phyloP scores from a whole-genome alignment of 768 basidiomycete species.

The Gyrodon lividus region DNA sequence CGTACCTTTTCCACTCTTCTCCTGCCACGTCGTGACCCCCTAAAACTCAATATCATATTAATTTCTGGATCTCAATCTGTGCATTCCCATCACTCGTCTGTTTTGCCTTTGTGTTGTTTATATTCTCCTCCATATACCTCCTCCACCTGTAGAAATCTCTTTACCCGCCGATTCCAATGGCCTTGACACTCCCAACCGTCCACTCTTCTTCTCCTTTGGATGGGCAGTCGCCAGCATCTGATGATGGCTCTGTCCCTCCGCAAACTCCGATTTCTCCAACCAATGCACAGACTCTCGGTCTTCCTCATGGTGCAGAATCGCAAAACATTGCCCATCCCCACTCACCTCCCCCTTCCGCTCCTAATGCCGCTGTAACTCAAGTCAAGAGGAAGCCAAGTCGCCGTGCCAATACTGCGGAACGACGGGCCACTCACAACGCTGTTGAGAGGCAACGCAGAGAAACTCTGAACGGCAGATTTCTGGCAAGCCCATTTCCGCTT shows the following conservation, averaged over 20 bases:
- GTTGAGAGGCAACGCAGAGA: slow-evolving; percentile 93
- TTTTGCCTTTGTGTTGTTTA: slow-evolving; percentile 11
- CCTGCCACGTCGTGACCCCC: slow-evolving; percentile 8
- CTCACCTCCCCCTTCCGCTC: slow-evolving; percentile 19
- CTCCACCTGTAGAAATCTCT: slow-evolving; percentile 15
- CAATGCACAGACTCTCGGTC: slow-evolving; percentile 34
- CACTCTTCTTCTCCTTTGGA: slow-evolving; percentile 40
- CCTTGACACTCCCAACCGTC: slow-evolving; percentile 40
- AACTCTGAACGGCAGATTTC: slow-evolving; percentile 89
- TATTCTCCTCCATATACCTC: slow-evolving; percentile 6
- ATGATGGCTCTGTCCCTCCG: slow-evolving; percentile 44
- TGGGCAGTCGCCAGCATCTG: slow-evolving; percentile 40
- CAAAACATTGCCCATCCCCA: slow-evolving; percentile 20
- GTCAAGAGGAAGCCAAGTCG: slow-evolving; percentile 80
- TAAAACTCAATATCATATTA: slow-evolving; percentile 27
- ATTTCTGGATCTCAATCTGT: slow-evolving; percentile 9
- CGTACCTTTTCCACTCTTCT: slow-evolving; percentile 35
- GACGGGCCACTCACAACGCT: slow-evolving; percentile 95
- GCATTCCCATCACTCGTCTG: slow-evolving; percentile 1
- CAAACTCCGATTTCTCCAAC: slow-evolving; percentile 49
- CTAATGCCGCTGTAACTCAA: slow-evolving; percentile 34
- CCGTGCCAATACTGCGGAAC: slow-evolving; percentile 94
- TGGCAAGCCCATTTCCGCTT: slow-evolving; percentile 48
- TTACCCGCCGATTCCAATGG: slow-evolving; percentile 20
- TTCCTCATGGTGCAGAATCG: slow-evolving; percentile 30